These are phyloP conservation scores for Hyphopichia khmerensis DNA, from an alignment of 1,139 yeast species.

Conservation along the genomic window DNA sequence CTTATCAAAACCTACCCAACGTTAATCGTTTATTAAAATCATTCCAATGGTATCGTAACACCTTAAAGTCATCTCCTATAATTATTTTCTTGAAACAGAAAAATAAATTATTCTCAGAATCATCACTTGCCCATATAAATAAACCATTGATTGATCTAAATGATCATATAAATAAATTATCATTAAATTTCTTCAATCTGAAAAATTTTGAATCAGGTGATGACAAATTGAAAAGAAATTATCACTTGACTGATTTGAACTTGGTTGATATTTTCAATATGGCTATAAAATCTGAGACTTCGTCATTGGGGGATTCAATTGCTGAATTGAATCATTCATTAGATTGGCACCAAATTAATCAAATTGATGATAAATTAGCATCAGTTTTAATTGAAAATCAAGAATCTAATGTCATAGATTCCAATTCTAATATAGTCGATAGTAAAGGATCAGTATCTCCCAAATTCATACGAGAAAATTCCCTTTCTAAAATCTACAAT, in stretches of 20 bases:
- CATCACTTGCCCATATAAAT: constrained; percentile 26
- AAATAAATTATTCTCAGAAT: constrained; percentile 27
- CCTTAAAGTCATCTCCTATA: constrained; percentile 32
- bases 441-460: neutral
- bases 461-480: neutral
- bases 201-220: constrained; percentile 3
- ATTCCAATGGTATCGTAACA: constrained; percentile 28
- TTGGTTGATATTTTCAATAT: constrained; percentile 28
- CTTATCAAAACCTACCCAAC: constrained; percentile 15
- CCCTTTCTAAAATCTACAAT: neutral
- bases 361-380: constrained; percentile 7
- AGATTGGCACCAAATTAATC: constrained; percentile 9
- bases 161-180: constrained; percentile 11
- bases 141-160: constrained; percentile 18
- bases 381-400: neutral
- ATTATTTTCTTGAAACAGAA: constrained; percentile 29
- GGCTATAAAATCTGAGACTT: constrained; percentile 19
- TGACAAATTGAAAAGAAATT: constrained; percentile 16
- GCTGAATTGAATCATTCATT: neutral
- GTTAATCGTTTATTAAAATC: constrained; percentile 14
- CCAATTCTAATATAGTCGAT: constrained; percentile 2
- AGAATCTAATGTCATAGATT: constrained; percentile 6
- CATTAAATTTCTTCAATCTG: constrained; percentile 6
- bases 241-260: constrained; percentile 29
- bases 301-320: neutral